phyloP scores from a whole-genome alignment of 1,284 basidiomycete species.

The Trichosporon faecale region DNA sequence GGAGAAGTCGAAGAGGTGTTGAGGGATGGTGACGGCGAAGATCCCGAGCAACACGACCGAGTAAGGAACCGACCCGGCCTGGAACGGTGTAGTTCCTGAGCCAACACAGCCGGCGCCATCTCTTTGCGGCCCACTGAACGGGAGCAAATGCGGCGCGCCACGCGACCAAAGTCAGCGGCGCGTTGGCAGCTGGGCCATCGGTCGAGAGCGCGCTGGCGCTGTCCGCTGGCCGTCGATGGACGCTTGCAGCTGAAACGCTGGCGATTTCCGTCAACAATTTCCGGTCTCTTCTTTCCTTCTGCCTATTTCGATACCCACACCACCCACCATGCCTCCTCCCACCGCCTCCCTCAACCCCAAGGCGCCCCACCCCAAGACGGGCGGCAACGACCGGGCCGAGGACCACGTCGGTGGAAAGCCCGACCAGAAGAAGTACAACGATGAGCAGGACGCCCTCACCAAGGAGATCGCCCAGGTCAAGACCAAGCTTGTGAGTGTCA shows the following conservation, averaged over 20 bases:
- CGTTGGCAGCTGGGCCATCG: not conserved
- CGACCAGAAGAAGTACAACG: slow-evolving; percentile 74
- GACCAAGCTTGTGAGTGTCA: slow-evolving; percentile 66
- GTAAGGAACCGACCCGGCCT: not conserved
- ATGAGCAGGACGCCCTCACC: slow-evolving; percentile 78
- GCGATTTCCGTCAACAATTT: slow-evolving; percentile 13
- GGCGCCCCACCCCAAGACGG: slow-evolving; percentile 27
- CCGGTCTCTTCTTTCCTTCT: not conserved
- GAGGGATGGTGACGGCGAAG: not conserved
- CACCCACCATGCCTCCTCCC: slow-evolving; percentile 45
- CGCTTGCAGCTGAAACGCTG: slow-evolving; percentile 1
- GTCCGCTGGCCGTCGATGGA: not conserved
- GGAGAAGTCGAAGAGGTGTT: not conserved
- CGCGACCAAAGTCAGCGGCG: not conserved
- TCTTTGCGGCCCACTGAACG: not conserved
- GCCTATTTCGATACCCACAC: slow-evolving; percentile 3
- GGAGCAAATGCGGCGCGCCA: not conserved
- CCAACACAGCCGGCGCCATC: too few relatives aligned
- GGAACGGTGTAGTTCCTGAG: too few relatives aligned
- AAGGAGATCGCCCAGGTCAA: slow-evolving; percentile 78
- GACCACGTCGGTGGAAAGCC: slow-evolving; percentile 61
- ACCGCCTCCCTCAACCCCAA: slow-evolving; percentile 46
- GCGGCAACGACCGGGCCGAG: slow-evolving; percentile 35
- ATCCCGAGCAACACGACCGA: not conserved
- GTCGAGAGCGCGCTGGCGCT: not conserved